A percentile compares a stretch with the other conserved stretches of the same genome.
Conservation (phyloP, 176 grass and related monocot species). For the Oryza punctata region DNA sequence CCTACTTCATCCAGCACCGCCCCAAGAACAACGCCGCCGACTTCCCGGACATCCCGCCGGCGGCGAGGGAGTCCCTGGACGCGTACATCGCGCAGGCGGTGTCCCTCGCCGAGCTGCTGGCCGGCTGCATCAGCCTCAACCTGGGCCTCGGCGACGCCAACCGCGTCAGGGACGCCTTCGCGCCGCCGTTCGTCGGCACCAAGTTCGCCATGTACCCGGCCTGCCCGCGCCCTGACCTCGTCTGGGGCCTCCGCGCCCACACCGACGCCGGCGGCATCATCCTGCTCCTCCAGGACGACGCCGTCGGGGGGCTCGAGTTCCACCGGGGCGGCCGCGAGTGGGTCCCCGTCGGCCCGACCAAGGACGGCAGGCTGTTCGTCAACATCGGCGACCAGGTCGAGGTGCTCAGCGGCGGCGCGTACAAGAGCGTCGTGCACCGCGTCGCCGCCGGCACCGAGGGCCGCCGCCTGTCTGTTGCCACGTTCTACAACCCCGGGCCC, state of each 20-base stretch:
- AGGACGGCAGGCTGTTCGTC: conserved; percentile 59
- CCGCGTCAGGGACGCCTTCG: conserved; percentile 51
- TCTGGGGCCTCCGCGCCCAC: conserved; percentile 80
- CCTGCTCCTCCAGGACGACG: conserved; percentile 83
- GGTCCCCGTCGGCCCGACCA: conserved; percentile 59
- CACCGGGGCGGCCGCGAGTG: conserved; percentile 40
- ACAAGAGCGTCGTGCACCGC: conserved; percentile 76
- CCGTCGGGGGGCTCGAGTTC: conserved; percentile 82
- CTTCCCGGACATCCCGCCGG: conserved; percentile 47
- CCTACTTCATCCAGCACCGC: conserved; percentile 77
- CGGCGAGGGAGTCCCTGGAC: conserved; percentile 56
- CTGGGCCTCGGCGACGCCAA: conserved; percentile 51
- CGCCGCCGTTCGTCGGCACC: conserved; percentile 82
- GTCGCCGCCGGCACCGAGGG: conserved; percentile 45
- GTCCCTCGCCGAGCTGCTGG: conserved; percentile 60
- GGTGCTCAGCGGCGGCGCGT: conserved; percentile 73
- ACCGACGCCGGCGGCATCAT: conserved; percentile 96
- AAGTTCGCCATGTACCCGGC: conserved; percentile 88
- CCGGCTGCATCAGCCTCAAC: conserved; percentile 61
- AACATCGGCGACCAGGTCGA: conserved; percentile 93
- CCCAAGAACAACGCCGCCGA: conserved; percentile 39
- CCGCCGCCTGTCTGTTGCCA: conserved; percentile 69
- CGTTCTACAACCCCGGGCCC: conserved; percentile 78
- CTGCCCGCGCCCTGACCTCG: conserved; percentile 60
- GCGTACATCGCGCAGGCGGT: conserved; percentile 56